Conservation (phyloP, 768 basidiomycete genomes). For the Auricularia sp. region DNA sequence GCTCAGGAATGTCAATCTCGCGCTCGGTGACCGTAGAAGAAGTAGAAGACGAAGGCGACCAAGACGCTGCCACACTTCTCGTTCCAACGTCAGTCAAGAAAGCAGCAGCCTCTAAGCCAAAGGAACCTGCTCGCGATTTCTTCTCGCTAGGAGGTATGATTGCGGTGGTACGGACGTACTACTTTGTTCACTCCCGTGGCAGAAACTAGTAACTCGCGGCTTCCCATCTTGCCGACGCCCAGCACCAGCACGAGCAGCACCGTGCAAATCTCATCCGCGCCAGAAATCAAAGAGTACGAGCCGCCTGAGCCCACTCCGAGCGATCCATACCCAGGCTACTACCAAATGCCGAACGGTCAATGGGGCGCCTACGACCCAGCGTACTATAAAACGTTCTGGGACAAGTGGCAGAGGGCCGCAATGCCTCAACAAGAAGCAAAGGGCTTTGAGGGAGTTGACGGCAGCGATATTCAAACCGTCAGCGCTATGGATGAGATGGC, state of each 20-base stretch:
- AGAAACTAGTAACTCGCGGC: slow-evolving; percentile 4
- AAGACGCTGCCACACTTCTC: slow-evolving; percentile 14
- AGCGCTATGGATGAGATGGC: slow-evolving; percentile 72
- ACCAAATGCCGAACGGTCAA: slow-evolving; percentile 67
- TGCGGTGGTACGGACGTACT: slow-evolving; percentile 17
- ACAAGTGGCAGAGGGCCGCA: slow-evolving; percentile 54
- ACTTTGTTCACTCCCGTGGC: slow-evolving; percentile 18
- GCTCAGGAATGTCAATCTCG: slow-evolving; percentile 32
- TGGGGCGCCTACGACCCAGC: slow-evolving; percentile 67
- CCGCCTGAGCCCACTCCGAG: slow-evolving; percentile 64
- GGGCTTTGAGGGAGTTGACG: slow-evolving; percentile 61
- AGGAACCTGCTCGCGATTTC: slow-evolving; percentile 45
- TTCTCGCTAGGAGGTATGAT: slow-evolving; percentile 45
- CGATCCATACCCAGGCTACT: slow-evolving; percentile 82
- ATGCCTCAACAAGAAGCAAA: slow-evolving; percentile 21
- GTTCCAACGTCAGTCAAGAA: slow-evolving; percentile 11
- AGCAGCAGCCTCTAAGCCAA: slow-evolving; percentile 9
- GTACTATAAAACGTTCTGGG: slow-evolving; percentile 59
- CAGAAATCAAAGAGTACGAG: slow-evolving; percentile 52
- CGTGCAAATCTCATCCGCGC: slow-evolving; percentile 52
- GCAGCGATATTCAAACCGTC: slow-evolving; percentile 44
- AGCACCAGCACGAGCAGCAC: not conserved
- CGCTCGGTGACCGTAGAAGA: slow-evolving; percentile 20
- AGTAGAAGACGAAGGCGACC: slow-evolving; percentile 10
- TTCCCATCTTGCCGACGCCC: slow-evolving; percentile 2